A percentile compares a stretch with the other conserved stretches of the same genome.
phyloP scores from a whole-genome alignment of 352 stramenopile genomes.

The Aphanomyces invadans region DNA sequence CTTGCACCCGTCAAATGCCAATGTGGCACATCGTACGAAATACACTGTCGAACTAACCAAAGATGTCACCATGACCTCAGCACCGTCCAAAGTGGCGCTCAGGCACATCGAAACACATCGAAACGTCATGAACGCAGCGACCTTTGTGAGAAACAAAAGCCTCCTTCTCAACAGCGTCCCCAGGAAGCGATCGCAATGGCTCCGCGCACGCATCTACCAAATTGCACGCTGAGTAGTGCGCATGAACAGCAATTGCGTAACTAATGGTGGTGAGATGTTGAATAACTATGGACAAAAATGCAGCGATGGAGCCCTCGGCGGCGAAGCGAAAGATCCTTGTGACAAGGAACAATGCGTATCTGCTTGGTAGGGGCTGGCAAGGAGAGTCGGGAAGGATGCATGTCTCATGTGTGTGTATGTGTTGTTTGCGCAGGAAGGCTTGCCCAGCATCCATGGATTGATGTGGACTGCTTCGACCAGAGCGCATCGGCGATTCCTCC shows the following conservation, averaged over 20 bases:
- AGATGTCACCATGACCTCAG: too few relatives aligned
- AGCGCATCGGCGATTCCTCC: neutral
- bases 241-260: too few relatives aligned
- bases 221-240: too few relatives aligned
- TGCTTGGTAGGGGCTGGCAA: conserved; percentile 5
- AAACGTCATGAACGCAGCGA: too few relatives aligned
- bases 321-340: conserved; percentile 11
- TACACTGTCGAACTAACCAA: too few relatives aligned
- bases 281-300: too few relatives aligned
- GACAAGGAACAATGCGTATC: conserved; percentile 17
- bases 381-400: neutral
- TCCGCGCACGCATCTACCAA: too few relatives aligned
- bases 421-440: conserved; percentile 1
- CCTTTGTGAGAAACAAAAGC: too few relatives aligned
- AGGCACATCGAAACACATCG: too few relatives aligned
- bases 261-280: too few relatives aligned
- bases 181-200: too few relatives aligned
- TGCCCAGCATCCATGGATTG: conserved; percentile 6
- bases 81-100: neutral
- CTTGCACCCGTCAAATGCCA: neutral
- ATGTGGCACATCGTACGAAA: conserved; percentile 1
- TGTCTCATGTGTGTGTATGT: neutral
- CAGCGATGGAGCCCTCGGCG: neutral
- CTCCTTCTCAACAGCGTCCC: too few relatives aligned
- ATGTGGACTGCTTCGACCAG: conserved; percentile 11